Conservation (phyloP, 1,284 basidiomycete species). For the Puccinia polysora region DNA sequence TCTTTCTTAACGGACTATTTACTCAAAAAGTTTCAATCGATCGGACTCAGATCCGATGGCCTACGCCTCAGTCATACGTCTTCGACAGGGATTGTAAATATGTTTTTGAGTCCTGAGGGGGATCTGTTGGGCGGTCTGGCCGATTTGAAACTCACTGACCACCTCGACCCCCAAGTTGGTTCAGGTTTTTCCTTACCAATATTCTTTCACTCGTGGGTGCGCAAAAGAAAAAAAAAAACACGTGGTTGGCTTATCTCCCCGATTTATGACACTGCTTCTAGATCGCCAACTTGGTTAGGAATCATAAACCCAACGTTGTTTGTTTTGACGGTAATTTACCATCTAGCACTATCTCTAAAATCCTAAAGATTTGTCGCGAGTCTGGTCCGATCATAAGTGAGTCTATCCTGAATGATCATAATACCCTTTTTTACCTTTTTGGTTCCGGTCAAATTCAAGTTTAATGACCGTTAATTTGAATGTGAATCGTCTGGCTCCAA, state of each 20-base stretch:
- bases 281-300: constrained; percentile 56
- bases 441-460: neutral
- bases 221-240: constrained; percentile 23
- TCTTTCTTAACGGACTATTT: constrained; percentile 44
- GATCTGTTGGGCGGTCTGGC: constrained; percentile 77
- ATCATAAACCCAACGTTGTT: constrained; percentile 61
- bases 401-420: too few species aligned
- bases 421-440: neutral
- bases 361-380: constrained; percentile 56
- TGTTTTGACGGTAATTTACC: constrained; percentile 78
- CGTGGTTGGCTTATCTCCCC: neutral
- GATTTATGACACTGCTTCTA: constrained; percentile 44
- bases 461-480: constrained; percentile 30
- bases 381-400: neutral
- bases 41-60: constrained; percentile 26
- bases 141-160: constrained; percentile 74
- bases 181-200: neutral
- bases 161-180: constrained; percentile 56
- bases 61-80: neutral
- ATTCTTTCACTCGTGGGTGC: too few species aligned
- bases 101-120: constrained; percentile 70
- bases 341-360: constrained; percentile 57
- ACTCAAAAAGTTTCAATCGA: neutral
- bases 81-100: constrained; percentile 63
- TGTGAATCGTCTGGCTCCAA: neutral